phyloP scores from a whole-genome alignment of 768 basidiomycete genomes.

The Lepiota brunneoincarnata region DNA sequence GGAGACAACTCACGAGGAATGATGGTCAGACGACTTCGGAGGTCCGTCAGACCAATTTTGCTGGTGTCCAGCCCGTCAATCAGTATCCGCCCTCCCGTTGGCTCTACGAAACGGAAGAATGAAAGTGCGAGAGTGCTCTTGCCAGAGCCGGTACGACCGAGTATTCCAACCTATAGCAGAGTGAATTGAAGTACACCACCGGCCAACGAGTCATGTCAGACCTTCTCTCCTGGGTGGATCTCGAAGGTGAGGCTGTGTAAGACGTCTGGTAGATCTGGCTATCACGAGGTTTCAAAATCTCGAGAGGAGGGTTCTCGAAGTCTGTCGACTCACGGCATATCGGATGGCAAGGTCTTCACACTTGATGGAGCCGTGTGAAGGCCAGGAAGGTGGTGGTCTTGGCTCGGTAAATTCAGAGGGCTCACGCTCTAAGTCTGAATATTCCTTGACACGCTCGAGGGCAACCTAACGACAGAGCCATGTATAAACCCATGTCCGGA shows the following conservation, averaged over 20 bases:
- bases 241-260: constrained; percentile 77
- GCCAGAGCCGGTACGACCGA: constrained; percentile 72
- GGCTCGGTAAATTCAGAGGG: constrained; percentile 84
- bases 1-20: constrained; percentile 53
- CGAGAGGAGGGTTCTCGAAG: neutral
- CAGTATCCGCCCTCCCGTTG: constrained; percentile 68
- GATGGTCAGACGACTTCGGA: constrained; percentile 57
- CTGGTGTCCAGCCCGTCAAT: constrained; percentile 82
- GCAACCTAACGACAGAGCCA: constrained; percentile 50
- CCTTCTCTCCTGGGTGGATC: constrained; percentile 74
- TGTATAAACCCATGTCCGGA: neutral
- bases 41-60: constrained; percentile 75
- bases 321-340: constrained; percentile 64
- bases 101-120: constrained; percentile 87
- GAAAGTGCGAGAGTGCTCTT: constrained; percentile 82
- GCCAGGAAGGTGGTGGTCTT: constrained; percentile 80
- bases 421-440: constrained; percentile 75
- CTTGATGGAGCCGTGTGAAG: constrained; percentile 61
- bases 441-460: constrained; percentile 89
- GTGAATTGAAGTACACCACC: neutral
- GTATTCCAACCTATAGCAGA: constrained; percentile 54
- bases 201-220: constrained; percentile 23
- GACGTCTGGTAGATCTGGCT: constrained; percentile 87
- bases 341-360: constrained; percentile 75
- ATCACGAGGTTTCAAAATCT: neutral